A percentile compares a stretch with the other conserved stretches of the same genome.
Evolutionary conservation across 2,329 filamentous ascomycete species (phyloP).

Genomic region (Fonsecaea pugnacius): DNA sequence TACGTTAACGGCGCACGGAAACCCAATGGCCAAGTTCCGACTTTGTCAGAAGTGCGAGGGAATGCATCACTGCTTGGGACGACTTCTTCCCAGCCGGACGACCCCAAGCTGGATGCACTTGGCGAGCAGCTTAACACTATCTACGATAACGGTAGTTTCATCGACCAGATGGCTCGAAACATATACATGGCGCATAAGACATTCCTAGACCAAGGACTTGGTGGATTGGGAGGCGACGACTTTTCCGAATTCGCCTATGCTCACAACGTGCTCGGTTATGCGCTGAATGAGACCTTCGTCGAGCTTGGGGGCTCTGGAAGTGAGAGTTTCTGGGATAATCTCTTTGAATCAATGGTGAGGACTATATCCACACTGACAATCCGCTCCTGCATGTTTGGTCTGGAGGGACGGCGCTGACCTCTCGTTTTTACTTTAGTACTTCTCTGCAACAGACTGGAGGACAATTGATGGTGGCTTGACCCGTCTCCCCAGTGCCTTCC

Average conservation of each 20-base stretch:
- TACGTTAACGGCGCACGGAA: constrained; percentile 56
- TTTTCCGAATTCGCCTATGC: constrained; percentile 68
- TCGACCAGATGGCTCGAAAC: constrained; percentile 29
- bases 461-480: constrained; percentile 68
- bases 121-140: constrained; percentile 16
- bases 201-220: constrained; percentile 57
- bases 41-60: constrained; percentile 52
- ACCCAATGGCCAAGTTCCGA: constrained; percentile 59
- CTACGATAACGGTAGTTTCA: constrained; percentile 24
- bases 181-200: constrained; percentile 58
- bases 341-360: constrained; percentile 56
- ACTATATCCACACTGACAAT: background rate
- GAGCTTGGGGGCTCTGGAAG: constrained; percentile 48
- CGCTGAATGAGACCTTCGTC: constrained; percentile 59
- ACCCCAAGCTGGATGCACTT: constrained; percentile 20
- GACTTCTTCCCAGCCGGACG: constrained; percentile 11
- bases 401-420: background rate
- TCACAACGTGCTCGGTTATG: constrained; percentile 58
- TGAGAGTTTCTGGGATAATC: constrained; percentile 50
- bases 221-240: constrained; percentile 49
- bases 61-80: constrained; percentile 49
- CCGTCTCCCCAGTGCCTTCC: constrained; percentile 65
- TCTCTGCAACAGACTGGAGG: constrained; percentile 62
- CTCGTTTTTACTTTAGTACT: constrained; percentile 50
- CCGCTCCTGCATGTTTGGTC: background rate